Conservation (phyloP, 306 rosid species). For the Herpetospermum pedunculosum region DNA sequence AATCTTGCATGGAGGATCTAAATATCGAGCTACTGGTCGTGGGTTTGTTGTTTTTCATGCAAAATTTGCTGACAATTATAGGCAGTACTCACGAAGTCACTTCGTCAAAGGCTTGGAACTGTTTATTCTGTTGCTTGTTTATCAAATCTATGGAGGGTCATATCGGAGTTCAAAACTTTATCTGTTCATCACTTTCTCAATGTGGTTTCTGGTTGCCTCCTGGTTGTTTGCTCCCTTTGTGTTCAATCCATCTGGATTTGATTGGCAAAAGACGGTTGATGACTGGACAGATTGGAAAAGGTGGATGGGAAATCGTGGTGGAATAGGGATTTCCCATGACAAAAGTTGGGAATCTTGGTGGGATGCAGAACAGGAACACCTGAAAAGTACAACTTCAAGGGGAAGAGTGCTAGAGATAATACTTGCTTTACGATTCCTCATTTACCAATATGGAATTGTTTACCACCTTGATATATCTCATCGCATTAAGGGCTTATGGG, state of each 20-base stretch:
- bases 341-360: constrained; percentile 99
- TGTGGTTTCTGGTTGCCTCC: constrained; percentile 88
- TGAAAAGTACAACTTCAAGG: constrained; percentile 55
- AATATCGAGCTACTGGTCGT: constrained; percentile 84
- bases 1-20: constrained; percentile 94
- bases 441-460: constrained; percentile 86
- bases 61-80: constrained; percentile 81
- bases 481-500: constrained; percentile 55
- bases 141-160: constrained; percentile 56
- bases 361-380: constrained; percentile 89
- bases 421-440: constrained; percentile 72
- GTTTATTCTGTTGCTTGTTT: constrained; percentile 47
- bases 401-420: constrained; percentile 75
- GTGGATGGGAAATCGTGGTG: constrained; percentile 99
- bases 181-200: constrained; percentile 68
- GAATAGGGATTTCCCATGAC: constrained; percentile 68
- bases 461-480: constrained; percentile 83
- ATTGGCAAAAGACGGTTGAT: constrained; percentile 97
- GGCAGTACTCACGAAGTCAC: constrained; percentile 88
- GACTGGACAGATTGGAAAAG: constrained; percentile 98
- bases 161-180: constrained; percentile 57
- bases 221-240: constrained; percentile 98
- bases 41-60: constrained; percentile 96
- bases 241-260: constrained; percentile 90
- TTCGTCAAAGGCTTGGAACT: constrained; percentile 93